phyloP scores from a whole-genome alignment of 768 basidiomycete species.

The Phaeotremella skinneri region DNA sequence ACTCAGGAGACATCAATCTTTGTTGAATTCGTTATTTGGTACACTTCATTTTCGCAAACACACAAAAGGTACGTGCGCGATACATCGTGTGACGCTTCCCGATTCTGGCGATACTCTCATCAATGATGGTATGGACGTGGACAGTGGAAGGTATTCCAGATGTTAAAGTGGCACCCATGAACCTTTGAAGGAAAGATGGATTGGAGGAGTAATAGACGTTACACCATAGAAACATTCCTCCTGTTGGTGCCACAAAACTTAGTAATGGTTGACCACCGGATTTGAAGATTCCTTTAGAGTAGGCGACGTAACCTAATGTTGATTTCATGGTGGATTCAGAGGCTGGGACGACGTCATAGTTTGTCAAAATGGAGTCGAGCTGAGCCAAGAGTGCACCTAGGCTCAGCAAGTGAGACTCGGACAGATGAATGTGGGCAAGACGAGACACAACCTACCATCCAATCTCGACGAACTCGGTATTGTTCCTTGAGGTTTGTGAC shows the following conservation, averaged over 20 bases:
- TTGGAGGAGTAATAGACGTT: conserved; percentile 17
- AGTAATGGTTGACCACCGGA: conserved; percentile 54
- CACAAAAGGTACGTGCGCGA: too few relatives aligned
- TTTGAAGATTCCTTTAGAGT: conserved; percentile 18
- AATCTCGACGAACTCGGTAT: conserved; percentile 36
- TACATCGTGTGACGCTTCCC: too few relatives aligned
- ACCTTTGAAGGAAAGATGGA: conserved; percentile 7
- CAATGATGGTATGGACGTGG: too few relatives aligned
- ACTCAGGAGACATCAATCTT: too few relatives aligned
- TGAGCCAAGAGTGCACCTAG: background rate
- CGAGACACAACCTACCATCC: conserved; percentile 14
- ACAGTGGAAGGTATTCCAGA: too few relatives aligned
- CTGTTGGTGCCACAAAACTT: conserved; percentile 64
- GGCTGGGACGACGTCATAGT: conserved; percentile 9
- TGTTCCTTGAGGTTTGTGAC: conserved; percentile 58
- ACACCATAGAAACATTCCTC: conserved; percentile 67
- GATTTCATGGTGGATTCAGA: background rate
- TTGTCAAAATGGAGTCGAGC: conserved; percentile 2
- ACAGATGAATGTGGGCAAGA: background rate
- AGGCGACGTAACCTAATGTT: conserved; percentile 11
- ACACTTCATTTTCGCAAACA: too few relatives aligned
- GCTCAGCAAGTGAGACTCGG: too few relatives aligned
- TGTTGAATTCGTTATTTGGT: too few relatives aligned
- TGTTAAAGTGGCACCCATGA: too few relatives aligned
- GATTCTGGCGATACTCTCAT: too few relatives aligned